phyloP scores from a whole-genome alignment of 2,329 filamentous ascomycete species.

The Aureobasidium sp. region DNA sequence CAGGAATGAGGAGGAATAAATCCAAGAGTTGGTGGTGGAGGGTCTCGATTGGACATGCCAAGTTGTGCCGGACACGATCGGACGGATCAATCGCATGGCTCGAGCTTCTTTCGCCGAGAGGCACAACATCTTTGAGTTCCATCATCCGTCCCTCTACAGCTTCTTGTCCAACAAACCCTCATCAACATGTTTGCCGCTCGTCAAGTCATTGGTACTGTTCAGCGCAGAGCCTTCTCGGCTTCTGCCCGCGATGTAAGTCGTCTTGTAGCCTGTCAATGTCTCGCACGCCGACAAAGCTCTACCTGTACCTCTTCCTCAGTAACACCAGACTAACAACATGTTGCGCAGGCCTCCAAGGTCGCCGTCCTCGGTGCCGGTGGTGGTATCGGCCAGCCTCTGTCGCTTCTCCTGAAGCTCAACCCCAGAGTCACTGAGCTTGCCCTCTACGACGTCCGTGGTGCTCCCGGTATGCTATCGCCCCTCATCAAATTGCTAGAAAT shows the following conservation, averaged over 20 bases:
- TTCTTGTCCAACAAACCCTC: conserved; percentile 6
- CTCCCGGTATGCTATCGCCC: conserved; percentile 58
- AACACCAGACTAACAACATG: conserved; percentile 14
- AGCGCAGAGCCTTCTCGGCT: conserved; percentile 45
- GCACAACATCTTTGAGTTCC: conserved; percentile 9
- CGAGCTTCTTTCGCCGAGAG: background rate
- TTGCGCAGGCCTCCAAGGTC: conserved; percentile 80
- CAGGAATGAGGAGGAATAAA: background rate
- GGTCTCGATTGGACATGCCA: background rate
- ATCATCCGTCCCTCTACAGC: background rate
- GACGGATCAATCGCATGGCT: background rate
- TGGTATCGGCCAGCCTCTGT: conserved; percentile 97
- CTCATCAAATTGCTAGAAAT: background rate
- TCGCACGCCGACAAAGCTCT: background rate
- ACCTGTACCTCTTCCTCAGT: background rate
- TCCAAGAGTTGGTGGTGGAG: background rate
- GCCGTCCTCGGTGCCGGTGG: conserved; percentile 93
- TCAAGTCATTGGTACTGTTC: conserved; percentile 39
- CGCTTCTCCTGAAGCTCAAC: conserved; percentile 98
- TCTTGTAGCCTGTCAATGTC: conserved; percentile 7
- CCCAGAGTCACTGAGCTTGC: conserved; percentile 86
- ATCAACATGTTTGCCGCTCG: conserved; percentile 63
- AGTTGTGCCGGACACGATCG: background rate
- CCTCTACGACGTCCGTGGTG: conserved; percentile 95
- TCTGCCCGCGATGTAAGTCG: conserved; percentile 42